Percentiles rank a stretch among this genome's conserved stretches.
Evolutionary conservation across 2,329 filamentous ascomycete genomes (phyloP).

Genomic region (Hypoxylon sp.): DNA sequence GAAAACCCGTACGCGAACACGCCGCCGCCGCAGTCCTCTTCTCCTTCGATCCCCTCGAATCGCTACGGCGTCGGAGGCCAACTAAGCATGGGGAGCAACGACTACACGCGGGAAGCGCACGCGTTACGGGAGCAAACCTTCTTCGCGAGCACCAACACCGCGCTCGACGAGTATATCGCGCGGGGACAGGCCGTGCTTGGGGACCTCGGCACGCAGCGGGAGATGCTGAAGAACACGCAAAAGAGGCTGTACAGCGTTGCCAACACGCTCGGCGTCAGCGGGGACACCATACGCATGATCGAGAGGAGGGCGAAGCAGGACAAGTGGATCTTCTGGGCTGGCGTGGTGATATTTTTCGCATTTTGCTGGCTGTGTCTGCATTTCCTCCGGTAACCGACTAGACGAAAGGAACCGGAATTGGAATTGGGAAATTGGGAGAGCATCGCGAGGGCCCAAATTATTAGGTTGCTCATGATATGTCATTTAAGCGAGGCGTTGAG

Average conservation of each 20-base stretch:
- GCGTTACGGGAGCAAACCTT: conserved; percentile 92
- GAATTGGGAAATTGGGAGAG: conserved; percentile 21
- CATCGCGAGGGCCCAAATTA: neutral
- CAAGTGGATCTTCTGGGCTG: conserved; percentile 96
- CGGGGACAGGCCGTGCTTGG: conserved; percentile 89
- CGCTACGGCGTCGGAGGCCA: conserved; percentile 56
- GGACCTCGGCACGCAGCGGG: conserved; percentile 88
- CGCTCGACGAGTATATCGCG: conserved; percentile 94
- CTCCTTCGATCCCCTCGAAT: conserved; percentile 58
- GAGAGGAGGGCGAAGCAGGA: conserved; percentile 92
- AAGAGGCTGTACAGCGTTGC: conserved; percentile 90
- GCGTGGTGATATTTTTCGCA: conserved; percentile 85
- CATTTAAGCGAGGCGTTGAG: conserved; percentile 47
- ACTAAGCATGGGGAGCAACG: conserved; percentile 65
- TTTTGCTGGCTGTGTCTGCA: conserved; percentile 95
- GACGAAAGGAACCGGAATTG: conserved; percentile 10
- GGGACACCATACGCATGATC: conserved; percentile 97
- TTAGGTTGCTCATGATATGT: conserved; percentile 4
- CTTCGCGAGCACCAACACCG: conserved; percentile 82
- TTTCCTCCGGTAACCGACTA: conserved; percentile 73
- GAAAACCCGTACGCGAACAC: conserved; percentile 90
- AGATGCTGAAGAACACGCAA: conserved; percentile 96
- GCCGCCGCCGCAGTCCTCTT: conserved; percentile 45
- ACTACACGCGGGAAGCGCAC: conserved; percentile 80
- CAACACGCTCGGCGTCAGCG: conserved; percentile 92